A percentile compares a stretch with the other conserved stretches of the same genome.
phyloP scores from a whole-genome alignment of 2,329 filamentous ascomycete genomes.

The Podosphaera fusca region DNA sequence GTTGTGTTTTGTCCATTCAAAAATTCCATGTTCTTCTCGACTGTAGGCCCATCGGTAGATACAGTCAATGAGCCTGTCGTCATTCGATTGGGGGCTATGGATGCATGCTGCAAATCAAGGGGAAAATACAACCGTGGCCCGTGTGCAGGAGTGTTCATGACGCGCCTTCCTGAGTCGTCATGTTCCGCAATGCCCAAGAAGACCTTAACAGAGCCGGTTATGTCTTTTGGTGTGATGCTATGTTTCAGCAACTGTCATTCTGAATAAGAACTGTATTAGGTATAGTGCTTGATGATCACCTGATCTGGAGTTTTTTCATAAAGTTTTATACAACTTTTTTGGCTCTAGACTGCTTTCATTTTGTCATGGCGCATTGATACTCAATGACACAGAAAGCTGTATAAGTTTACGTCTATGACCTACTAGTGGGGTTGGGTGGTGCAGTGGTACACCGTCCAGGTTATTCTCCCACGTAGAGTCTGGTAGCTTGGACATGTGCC shows the following conservation, averaged over 20 bases:
- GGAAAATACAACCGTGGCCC: constrained; percentile 9
- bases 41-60: constrained; percentile 3
- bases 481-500: too few relatives aligned
- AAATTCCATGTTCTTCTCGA: constrained; percentile 7
- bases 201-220: constrained; percentile 1
- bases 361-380: too few relatives aligned
- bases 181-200: constrained; percentile 3
- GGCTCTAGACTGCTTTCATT: too few relatives aligned
- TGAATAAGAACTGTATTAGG: not conserved
- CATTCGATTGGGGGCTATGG: constrained; percentile 3
- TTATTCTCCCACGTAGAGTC: too few relatives aligned
- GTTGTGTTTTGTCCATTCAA: constrained; percentile 8
- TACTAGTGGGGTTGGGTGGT: too few relatives aligned
- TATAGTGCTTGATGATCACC: too few relatives aligned
- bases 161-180: not conserved
- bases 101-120: constrained; percentile 10
- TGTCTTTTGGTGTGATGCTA: not conserved
- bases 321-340: too few relatives aligned
- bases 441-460: too few relatives aligned
- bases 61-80: constrained; percentile 8
- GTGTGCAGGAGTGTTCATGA: constrained; percentile 5
- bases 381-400: too few relatives aligned
- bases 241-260: not conserved
- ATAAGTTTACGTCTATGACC: too few relatives aligned
- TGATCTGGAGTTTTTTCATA: too few relatives aligned